Base-by-base conservation (phyloP, 306 rosid species). In the Prunus padus region DNA sequence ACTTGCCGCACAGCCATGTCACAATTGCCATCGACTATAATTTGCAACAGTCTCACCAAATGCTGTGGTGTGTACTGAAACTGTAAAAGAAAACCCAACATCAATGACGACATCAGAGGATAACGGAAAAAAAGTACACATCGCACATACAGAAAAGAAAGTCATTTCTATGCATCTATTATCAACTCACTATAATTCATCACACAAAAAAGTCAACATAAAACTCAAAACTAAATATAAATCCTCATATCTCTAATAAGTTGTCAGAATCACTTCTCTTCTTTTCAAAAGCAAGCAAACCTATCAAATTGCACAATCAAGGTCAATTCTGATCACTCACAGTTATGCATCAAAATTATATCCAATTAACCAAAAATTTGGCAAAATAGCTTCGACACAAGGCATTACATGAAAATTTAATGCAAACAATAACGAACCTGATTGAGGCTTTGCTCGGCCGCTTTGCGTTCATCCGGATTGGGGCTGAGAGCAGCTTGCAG, bases 401-500 rank as follows among this genome's bases (percentile, higher is more conserved):
- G 4, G 4, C 46, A 64, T 8, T 33, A 31, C 25, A 7, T 11
- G 10, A 10, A 4, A 64, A 64, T 33, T 62, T 10, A 47, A n/a
- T 52, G 11, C 2, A 69, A 7, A 25, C 45, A 18, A 13, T 30
- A 15, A 73, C 13, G 55, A 22, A 96, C 99, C 97, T 96, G 99
- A 82, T 87, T 81, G 75, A 96, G 87, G 88, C 86, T 90, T 57
- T 89, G 92, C 84, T 96, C 99, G 61, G 92, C 99, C 4, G 98
- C 97, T 75, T 89, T 92, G 14, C 99, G 91, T 80, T 96, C 98
- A 69, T 92, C 92, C 8, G 91, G 98, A 86, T 83, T 92, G 57
- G 90, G 90, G 62, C 98, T 92, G 18, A 96, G 98, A 84, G 97
- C 98, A 71, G 98, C 98, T 77, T 89, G 98, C 30, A 93, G 92